Percentiles rank a stretch among this genome's conserved stretches.
Conservation (phyloP, 1,284 basidiomycete genomes). For the Cryptococcus depauperatus region DNA sequence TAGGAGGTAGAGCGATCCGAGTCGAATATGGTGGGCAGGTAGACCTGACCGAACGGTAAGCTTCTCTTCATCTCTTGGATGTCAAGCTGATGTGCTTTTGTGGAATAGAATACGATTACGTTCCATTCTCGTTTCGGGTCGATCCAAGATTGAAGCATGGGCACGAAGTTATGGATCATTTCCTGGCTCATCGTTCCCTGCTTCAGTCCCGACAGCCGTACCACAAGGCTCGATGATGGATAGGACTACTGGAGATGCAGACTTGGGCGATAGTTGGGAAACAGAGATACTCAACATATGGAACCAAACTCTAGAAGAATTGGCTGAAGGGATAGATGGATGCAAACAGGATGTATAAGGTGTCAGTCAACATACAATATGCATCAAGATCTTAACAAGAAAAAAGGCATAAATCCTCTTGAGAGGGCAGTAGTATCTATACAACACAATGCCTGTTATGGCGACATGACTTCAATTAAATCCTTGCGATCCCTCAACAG, state of each 20-base stretch:
- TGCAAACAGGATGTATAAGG: too few species aligned
- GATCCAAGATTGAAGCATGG: conserved; percentile 28
- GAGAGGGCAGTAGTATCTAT: too few species aligned
- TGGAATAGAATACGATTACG: conserved; percentile 20
- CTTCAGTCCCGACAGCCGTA: background rate
- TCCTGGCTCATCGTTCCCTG: conserved; percentile 11
- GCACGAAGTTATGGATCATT: conserved; percentile 31
- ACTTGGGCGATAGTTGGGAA: conserved; percentile 15
- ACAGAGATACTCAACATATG: conserved; percentile 17
- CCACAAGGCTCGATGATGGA: too few species aligned
- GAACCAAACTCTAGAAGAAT: conserved; percentile 14
- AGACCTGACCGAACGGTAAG: conserved; percentile 20
- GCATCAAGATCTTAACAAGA: too few species aligned
- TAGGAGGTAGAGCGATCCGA: background rate
- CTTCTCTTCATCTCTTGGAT: background rate
- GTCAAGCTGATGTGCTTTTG: background rate
- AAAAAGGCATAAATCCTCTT: too few species aligned
- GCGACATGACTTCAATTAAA: conserved; percentile 5
- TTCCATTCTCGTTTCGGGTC: conserved; percentile 19
- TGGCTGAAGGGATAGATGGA: too few species aligned
- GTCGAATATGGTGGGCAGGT: conserved; percentile 10
- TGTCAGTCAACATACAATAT: too few species aligned
- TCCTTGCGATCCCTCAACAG: conserved; percentile 19
- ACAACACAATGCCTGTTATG: too few species aligned
- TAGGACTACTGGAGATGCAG: background rate